A percentile compares a stretch with the other conserved stretches of the same genome.
phyloP scores from a whole-genome alignment of 148 eudicot genomes.

The Dysphania ambrosioides region DNA sequence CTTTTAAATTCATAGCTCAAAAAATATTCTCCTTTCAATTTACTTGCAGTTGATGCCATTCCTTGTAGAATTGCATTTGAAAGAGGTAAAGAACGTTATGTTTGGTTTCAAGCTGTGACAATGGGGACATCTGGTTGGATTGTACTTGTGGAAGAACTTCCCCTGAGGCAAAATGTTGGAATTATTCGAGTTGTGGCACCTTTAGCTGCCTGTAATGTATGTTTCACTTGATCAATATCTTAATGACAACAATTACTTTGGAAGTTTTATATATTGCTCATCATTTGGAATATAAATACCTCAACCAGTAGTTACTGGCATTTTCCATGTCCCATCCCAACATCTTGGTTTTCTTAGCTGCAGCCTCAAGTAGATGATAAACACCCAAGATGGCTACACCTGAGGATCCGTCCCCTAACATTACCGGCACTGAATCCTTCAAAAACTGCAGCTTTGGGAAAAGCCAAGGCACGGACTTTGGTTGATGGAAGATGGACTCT shows the following conservation, averaged over 20 bases:
- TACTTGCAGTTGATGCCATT: constrained; percentile 74
- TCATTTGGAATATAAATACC: background rate
- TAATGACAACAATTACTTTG: background rate
- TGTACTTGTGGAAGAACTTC: constrained; percentile 79
- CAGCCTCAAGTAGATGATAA: constrained; percentile 90
- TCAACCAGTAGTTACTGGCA: background rate
- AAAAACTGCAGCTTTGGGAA: constrained; percentile 38
- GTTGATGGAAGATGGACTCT: constrained; percentile 98
- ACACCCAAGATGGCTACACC: constrained; percentile 86
- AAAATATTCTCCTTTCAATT: background rate
- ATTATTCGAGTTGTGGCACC: constrained; percentile 89
- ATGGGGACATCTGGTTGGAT: constrained; percentile 82
- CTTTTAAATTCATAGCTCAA: background rate
- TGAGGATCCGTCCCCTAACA: constrained; percentile 82
- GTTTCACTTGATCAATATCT: constrained; percentile 21
- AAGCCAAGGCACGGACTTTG: constrained; percentile 49
- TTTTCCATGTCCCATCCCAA: background rate
- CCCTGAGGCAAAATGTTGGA: constrained; percentile 53
- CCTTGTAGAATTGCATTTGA: constrained; percentile 98
- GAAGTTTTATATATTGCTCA: background rate
- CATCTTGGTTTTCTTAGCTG: constrained; percentile 14
- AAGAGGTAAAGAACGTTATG: constrained; percentile 94
- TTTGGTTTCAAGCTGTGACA: constrained; percentile 64
- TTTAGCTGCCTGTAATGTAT: constrained; percentile 79
- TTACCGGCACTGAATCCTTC: constrained; percentile 46